Evolutionary conservation across 768 basidiomycete species (phyloP).

Genomic region (Mycena filopes): DNA sequence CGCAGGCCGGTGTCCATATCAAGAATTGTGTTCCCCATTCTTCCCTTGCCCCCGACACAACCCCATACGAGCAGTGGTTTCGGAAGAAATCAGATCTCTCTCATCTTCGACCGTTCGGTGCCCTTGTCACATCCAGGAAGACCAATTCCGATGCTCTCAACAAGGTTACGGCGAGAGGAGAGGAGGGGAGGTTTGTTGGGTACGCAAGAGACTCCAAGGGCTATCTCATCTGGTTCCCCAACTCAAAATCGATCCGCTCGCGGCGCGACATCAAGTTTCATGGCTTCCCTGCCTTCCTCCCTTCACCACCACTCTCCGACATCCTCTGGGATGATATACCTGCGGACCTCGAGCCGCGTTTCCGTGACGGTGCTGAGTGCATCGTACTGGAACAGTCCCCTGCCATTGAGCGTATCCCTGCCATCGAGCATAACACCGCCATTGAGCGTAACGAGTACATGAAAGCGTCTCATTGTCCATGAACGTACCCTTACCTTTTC

Average conservation of each 20-base stretch:
- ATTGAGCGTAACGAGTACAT: slow-evolving; percentile 19
- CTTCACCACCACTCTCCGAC: slow-evolving; percentile 22
- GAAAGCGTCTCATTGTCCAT: neutral
- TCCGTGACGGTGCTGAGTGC: neutral
- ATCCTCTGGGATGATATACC: slow-evolving; percentile 30
- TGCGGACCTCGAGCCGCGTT: slow-evolving; percentile 11
- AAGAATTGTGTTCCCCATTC: slow-evolving; percentile 28
- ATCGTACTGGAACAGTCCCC: slow-evolving; percentile 7
- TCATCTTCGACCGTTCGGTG: slow-evolving; percentile 39
- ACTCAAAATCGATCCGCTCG: slow-evolving; percentile 19
- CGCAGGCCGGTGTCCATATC: slow-evolving; percentile 22
- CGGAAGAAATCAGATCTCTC: slow-evolving; percentile 28
- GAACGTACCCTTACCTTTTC: slow-evolving; percentile 12
- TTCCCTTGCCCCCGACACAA: neutral
- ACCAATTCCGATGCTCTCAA: slow-evolving; percentile 17
- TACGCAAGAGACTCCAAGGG: slow-evolving; percentile 34
- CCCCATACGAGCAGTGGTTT: slow-evolving; percentile 25
- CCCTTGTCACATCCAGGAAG: slow-evolving; percentile 21
- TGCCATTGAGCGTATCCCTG: slow-evolving; percentile 15
- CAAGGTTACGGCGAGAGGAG: slow-evolving; percentile 10
- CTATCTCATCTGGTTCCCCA: slow-evolving; percentile 34
- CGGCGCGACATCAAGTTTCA: slow-evolving; percentile 28
- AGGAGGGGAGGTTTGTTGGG: slow-evolving; percentile 31
- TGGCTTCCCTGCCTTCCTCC: slow-evolving; percentile 23
- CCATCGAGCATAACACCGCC: slow-evolving; percentile 20